Percentiles rank a stretch among this genome's conserved stretches.
These are phyloP conservation scores for Fusarium pseudoanthophilum DNA, from an alignment of 2,329 filamentous ascomycete species.

Conservation along the genomic window DNA sequence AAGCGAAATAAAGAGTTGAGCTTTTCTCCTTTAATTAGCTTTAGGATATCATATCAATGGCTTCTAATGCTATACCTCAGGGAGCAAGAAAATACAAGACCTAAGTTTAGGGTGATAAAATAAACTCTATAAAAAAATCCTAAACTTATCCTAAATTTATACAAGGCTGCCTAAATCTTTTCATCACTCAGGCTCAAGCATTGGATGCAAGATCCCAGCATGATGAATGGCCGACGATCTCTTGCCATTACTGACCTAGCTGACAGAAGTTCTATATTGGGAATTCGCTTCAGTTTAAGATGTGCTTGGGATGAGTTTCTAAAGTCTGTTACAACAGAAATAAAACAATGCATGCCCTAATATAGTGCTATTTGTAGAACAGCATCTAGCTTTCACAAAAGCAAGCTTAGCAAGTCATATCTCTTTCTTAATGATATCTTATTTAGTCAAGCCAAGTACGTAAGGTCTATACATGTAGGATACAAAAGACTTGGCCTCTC, in stretches of 20 bases:
- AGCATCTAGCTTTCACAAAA: neutral
- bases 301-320: neutral
- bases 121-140: too few species aligned
- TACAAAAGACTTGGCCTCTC: neutral
- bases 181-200: too few species aligned
- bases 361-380: neutral
- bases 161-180: too few species aligned
- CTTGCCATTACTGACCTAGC: neutral
- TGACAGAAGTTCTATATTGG: neutral
- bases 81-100: too few species aligned
- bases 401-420: neutral
- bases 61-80: neutral
- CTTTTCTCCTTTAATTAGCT: neutral
- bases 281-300: neutral
- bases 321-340: neutral
- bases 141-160: too few species aligned
- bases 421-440: neutral
- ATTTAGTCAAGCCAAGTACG: neutral
- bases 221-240: too few species aligned
- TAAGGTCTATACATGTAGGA: neutral
- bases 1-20: neutral
- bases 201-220: too few species aligned
- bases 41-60: neutral
- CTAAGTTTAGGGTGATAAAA: too few species aligned
- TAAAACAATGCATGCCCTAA: neutral